These are phyloP conservation scores for Cyclanthera cordifolia DNA, from an alignment of 306 rosid genomes.

Conservation along the genomic window DNA sequence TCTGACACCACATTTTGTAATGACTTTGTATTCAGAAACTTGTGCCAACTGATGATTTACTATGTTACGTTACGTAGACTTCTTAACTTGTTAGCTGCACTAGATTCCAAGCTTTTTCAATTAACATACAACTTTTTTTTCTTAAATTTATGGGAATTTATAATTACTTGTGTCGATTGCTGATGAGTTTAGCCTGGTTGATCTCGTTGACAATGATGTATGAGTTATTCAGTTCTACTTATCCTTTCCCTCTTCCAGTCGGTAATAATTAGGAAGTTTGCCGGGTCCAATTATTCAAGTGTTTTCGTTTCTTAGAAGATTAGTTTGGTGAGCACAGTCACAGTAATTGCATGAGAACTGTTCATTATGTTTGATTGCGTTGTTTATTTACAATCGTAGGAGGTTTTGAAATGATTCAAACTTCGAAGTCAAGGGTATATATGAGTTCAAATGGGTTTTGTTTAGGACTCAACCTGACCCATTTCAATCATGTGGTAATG, in stretches of 20 bases:
- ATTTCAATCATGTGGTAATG: neutral
- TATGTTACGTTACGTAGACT: neutral
- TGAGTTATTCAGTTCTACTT: neutral
- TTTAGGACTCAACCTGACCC: neutral
- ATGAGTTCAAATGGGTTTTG: neutral
- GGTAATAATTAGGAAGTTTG: neutral
- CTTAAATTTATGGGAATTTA: neutral
- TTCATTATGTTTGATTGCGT: conserved; percentile 3
- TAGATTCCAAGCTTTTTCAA: neutral
- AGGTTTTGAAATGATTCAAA: conserved; percentile 1
- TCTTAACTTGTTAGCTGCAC: neutral
- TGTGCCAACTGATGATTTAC: neutral
- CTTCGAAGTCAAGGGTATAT: neutral
- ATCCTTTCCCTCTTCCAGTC: neutral
- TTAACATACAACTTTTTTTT: neutral
- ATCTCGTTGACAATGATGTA: neutral
- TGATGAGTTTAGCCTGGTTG: neutral
- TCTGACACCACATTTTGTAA: neutral
- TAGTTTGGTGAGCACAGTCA: neutral
- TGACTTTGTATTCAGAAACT: neutral
- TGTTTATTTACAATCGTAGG: neutral
- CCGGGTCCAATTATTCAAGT: neutral
- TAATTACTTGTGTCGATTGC: neutral
- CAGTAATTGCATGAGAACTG: conserved; percentile 5
- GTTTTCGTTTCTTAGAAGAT: neutral